These are phyloP conservation scores for Mycena chlorophos DNA, from an alignment of 768 basidiomycete genomes.

Conservation along the genomic window DNA sequence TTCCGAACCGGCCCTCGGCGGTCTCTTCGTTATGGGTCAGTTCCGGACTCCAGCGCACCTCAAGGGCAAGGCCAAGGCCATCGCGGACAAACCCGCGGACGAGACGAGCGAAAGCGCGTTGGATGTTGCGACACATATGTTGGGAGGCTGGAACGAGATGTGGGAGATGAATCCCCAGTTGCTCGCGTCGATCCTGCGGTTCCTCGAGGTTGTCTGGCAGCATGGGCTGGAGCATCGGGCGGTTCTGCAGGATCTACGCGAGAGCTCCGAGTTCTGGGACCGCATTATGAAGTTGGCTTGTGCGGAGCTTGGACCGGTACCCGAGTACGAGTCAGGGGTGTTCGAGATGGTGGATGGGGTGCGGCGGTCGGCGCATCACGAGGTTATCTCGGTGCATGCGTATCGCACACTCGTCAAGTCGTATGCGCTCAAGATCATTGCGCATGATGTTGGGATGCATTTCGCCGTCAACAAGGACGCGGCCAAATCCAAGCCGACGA, in stretches of 20 bases:
- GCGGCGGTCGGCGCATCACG: conserved; percentile 56
- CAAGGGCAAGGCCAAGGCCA: conserved; percentile 43
- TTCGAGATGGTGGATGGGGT: conserved; percentile 49
- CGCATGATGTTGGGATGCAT: conserved; percentile 70
- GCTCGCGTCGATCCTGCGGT: conserved; percentile 70
- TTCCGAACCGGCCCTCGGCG: conserved; percentile 82
- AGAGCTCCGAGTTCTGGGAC: conserved; percentile 67
- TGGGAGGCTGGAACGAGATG: conserved; percentile 69
- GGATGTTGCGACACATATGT: conserved; percentile 62
- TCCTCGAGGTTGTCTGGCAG: conserved; percentile 78
- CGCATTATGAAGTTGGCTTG: conserved; percentile 62
- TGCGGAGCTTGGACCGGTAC: conserved; percentile 72
- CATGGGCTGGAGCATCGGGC: conserved; percentile 73
- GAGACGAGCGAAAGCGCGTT: conserved; percentile 59
- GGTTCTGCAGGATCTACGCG: conserved; percentile 55
- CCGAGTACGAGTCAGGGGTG: conserved; percentile 61
- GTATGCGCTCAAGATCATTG: conserved; percentile 71
- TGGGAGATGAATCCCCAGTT: conserved; percentile 80
- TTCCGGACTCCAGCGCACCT: conserved; percentile 51
- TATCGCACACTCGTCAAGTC: conserved; percentile 74
- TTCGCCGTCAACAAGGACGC: conserved; percentile 40
- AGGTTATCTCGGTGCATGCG: conserved; percentile 59
- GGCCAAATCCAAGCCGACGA: conserved; percentile 52
- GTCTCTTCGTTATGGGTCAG: conserved; percentile 74
- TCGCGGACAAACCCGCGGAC: conserved; percentile 35